These are phyloP conservation scores for Pharus latifolius DNA, from an alignment of 176 grass and related monocot species.

Conservation along the genomic window DNA sequence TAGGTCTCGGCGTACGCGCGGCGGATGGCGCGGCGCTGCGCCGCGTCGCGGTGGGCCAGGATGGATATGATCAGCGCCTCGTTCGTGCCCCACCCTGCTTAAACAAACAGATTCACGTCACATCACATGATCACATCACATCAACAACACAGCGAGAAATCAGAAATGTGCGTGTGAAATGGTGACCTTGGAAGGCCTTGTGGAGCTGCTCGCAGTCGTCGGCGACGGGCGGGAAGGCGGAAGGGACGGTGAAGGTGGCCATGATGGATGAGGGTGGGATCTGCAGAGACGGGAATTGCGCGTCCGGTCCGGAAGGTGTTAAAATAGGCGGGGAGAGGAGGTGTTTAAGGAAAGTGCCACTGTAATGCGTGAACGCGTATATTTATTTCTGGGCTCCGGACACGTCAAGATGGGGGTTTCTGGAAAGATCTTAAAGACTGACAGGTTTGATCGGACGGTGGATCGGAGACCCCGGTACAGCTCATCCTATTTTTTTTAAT, in stretches of 20 bases:
- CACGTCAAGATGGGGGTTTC: too few relatives aligned
- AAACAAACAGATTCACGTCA: neutral
- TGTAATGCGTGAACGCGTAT: too few relatives aligned
- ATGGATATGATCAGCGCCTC: slow-evolving; percentile 86
- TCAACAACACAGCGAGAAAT: neutral
- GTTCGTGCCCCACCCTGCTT: slow-evolving; percentile 84
- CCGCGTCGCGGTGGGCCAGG: slow-evolving; percentile 74
- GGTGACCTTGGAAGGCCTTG: slow-evolving; percentile 82
- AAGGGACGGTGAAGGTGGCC: slow-evolving; percentile 65
- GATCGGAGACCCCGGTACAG: too few relatives aligned
- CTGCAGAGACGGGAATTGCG: slow-evolving; percentile 3
- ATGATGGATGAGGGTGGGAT: slow-evolving; percentile 8
- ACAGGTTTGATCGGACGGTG: too few relatives aligned
- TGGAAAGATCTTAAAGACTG: too few relatives aligned
- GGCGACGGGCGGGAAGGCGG: slow-evolving; percentile 33
- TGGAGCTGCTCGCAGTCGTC: slow-evolving; percentile 84
- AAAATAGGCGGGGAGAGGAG: neutral
- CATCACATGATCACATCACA: neutral
- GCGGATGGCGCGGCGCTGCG: slow-evolving; percentile 70
- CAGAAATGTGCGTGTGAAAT: neutral
- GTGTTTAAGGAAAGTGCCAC: neutral
- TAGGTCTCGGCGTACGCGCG: slow-evolving; percentile 48
- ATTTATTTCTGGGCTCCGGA: too few relatives aligned
- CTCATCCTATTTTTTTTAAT: too few relatives aligned
- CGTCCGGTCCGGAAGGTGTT: neutral